Base-by-base conservation (phyloP, 345 rosid genomes). In the Gossypium anomalum region DNA sequence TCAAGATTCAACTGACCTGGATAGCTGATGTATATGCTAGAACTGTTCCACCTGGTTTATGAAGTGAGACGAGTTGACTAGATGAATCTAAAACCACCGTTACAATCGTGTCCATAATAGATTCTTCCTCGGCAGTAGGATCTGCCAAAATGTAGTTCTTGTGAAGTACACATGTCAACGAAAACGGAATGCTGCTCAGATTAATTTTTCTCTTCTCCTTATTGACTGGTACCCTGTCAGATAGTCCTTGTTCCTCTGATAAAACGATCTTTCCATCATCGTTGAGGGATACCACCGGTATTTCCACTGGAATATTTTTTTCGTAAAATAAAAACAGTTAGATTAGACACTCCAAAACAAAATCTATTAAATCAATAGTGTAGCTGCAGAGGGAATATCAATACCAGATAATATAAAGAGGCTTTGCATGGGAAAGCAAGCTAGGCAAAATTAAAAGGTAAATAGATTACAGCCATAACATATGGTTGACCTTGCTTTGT, bases 71-170 rank as follows among this genome's bases (percentile, higher is more conserved):
- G 61, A 92, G 86, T 76, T 88, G 89, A 73, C 79, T 80, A 6
- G 67, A 89, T 71, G 89, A 81, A 82, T 94, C 93, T 76, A 94
- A 82, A 69, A 89, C 98, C 57, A 88, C 85, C 0, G 93, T 91
- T 62, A 87, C 83, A 25, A 80, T 69, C 48, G 98, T 91, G 82
- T 91, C 94, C 98, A 94, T 89, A 58, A 89, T 76, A 2, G 90
- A 83, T 82, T 94, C 98, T 85, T 94, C 98, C 86, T 89, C 98
- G 0, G 90, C 83, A 78, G 90, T 88, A 47, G 98, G 97, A 75
- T 92, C 98, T n/a, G 89, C 91, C 80, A 94, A 78, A 75, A 94
- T 87, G 82, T 91, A 83, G 41, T 83, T 92, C 85, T 82, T 88
- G 83, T 92, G 89, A 75, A 94, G 97, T 70, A 88, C 38, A 75